A percentile compares a stretch with the other conserved stretches of the same genome.
phyloP scores from a whole-genome alignment of 2,329 filamentous ascomycete genomes.

The Trichothecium sympodiale region DNA sequence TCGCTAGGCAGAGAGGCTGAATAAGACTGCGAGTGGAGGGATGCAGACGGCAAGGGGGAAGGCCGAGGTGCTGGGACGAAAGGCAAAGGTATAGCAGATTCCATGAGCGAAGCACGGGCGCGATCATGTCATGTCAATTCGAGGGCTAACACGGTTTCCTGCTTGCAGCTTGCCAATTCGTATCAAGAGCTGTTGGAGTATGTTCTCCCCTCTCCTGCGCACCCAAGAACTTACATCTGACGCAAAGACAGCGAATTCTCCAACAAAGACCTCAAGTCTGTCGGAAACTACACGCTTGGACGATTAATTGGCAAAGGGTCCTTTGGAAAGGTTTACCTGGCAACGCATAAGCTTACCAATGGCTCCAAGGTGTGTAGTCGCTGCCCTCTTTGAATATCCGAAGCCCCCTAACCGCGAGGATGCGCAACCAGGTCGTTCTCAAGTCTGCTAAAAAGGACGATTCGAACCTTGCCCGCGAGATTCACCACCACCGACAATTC shows the following conservation, averaged over 20 bases:
- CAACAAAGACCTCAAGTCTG: slow-evolving; percentile 77
- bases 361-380: slow-evolving; percentile 78
- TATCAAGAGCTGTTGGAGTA: slow-evolving; percentile 95
- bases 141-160: slow-evolving; percentile 1
- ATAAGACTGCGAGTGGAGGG: slow-evolving; percentile 17
- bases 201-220: slow-evolving; percentile 23
- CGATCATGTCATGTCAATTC: not conserved
- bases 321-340: slow-evolving; percentile 96
- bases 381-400: not conserved
- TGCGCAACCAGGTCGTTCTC: slow-evolving; percentile 66
- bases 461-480: slow-evolving; percentile 89
- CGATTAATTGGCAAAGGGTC: slow-evolving; percentile 92
- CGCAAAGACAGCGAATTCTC: slow-evolving; percentile 67
- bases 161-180: slow-evolving; percentile 73
- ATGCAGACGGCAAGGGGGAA: slow-evolving; percentile 46
- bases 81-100: slow-evolving; percentile 46
- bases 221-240: slow-evolving; percentile 5
- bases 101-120: not conserved
- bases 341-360: slow-evolving; percentile 94
- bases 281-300: slow-evolving; percentile 90
- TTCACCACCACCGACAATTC: slow-evolving; percentile 97
- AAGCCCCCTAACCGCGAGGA: slow-evolving; percentile 4
- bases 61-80: slow-evolving; percentile 47
- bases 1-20: not conserved
- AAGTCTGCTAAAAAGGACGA: slow-evolving; percentile 97